A percentile compares a stretch with the other conserved stretches of the same genome.
Conservation (phyloP, 257 asterid species). For the Forsythia suspensa region DNA sequence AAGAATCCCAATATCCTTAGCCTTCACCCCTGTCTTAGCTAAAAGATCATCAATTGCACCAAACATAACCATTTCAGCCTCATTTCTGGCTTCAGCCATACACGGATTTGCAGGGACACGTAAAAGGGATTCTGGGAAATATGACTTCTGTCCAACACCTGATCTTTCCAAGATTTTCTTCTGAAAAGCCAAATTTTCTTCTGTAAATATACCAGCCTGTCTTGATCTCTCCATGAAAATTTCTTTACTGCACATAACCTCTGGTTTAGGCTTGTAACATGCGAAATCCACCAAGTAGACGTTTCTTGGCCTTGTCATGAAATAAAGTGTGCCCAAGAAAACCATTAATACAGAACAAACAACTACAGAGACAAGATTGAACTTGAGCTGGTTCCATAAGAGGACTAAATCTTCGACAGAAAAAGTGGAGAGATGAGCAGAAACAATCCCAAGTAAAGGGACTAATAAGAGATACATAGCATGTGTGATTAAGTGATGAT, state of each 20-base stretch:
- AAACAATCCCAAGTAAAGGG: slow-evolving; percentile 38
- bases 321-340: slow-evolving; percentile 53
- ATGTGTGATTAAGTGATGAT: slow-evolving; percentile 55
- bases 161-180: slow-evolving; percentile 63
- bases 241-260: slow-evolving; percentile 52
- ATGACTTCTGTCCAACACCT: slow-evolving; percentile 74
- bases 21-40: slow-evolving; percentile 60
- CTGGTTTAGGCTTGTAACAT: slow-evolving; percentile 57
- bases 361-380: slow-evolving; percentile 45
- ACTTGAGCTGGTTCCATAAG: slow-evolving; percentile 50
- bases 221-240: slow-evolving; percentile 49
- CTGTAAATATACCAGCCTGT: slow-evolving; percentile 38
- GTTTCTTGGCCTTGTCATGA: slow-evolving; percentile 62
- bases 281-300: slow-evolving; percentile 65
- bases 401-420: slow-evolving; percentile 34
- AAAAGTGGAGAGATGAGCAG: slow-evolving; percentile 39
- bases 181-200: slow-evolving; percentile 58
- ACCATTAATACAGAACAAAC: slow-evolving; percentile 44
- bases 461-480: slow-evolving; percentile 47
- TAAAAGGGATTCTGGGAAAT: slow-evolving; percentile 54
- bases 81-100: slow-evolving; percentile 65
- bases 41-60: slow-evolving; percentile 69
- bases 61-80: slow-evolving; percentile 76
- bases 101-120: slow-evolving; percentile 49
- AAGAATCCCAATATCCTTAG: slow-evolving; percentile 69